phyloP scores from a whole-genome alignment of 805 yeast genomes.

The Diddensiella caesifluorescens region DNA sequence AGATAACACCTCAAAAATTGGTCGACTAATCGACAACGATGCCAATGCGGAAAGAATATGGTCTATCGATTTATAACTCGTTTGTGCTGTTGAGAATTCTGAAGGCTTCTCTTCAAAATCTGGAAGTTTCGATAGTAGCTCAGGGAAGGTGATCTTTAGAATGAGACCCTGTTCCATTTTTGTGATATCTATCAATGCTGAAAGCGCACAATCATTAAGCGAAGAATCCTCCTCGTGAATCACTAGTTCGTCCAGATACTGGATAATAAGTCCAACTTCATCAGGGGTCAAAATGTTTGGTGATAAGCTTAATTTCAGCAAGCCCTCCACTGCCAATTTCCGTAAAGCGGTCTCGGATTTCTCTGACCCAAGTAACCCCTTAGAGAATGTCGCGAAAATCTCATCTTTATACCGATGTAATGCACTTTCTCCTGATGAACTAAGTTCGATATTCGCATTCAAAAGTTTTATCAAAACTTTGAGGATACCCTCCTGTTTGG shows the following conservation, averaged over 20 bases:
- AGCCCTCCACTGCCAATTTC: constrained; percentile 58
- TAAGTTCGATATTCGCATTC: constrained; percentile 33
- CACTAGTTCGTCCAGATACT: constrained; percentile 56
- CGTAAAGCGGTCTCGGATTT: constrained; percentile 64
- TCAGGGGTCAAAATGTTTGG: constrained; percentile 43
- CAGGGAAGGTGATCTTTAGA: constrained; percentile 48
- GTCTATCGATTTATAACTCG: constrained; percentile 17
- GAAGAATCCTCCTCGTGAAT: constrained; percentile 41
- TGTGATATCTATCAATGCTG: constrained; percentile 49
- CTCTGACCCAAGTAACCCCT: constrained; percentile 62
- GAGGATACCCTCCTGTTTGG: constrained; percentile 55
- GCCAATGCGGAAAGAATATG: constrained; percentile 32
- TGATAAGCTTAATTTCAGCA: constrained; percentile 51
- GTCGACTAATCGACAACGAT: constrained; percentile 30
- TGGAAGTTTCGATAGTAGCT: constrained; percentile 47
- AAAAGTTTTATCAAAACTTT: constrained; percentile 56
- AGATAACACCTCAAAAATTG: constrained; percentile 36
- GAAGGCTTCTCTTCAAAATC: constrained; percentile 23
- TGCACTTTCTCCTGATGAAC: constrained; percentile 30
- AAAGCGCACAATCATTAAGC: constrained; percentile 48
- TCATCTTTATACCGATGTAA: constrained; percentile 55
- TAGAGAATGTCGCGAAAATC: constrained; percentile 61
- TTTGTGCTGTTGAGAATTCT: not conserved
- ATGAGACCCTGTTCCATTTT: constrained; percentile 36
- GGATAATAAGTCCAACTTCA: constrained; percentile 60